Conservation (phyloP, 1,139 yeast genomes). For the Pichia sp. region DNA sequence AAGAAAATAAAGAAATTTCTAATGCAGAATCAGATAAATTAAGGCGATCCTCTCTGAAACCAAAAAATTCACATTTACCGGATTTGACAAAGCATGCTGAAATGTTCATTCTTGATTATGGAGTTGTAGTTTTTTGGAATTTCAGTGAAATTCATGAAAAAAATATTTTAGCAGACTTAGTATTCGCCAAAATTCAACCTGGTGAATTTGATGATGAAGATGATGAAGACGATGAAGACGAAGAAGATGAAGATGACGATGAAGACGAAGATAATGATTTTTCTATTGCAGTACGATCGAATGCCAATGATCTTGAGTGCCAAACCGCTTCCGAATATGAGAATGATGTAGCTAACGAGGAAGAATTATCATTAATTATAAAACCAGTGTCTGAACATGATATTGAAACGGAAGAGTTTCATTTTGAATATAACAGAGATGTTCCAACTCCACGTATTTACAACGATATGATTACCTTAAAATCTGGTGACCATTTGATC, state of each 20-base stretch:
- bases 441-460: conserved; percentile 83
- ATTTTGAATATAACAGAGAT: conserved; percentile 79
- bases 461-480: conserved; percentile 87
- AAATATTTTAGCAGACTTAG: conserved; percentile 84
- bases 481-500: conserved; percentile 88
- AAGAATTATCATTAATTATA: conserved; percentile 43
- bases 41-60: conserved; percentile 15
- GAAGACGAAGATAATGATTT: conserved; percentile 18
- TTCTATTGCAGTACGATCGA: conserved; percentile 14
- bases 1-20: not conserved
- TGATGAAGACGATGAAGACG: conserved; percentile 30
- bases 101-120: conserved; percentile 82
- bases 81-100: conserved; percentile 79
- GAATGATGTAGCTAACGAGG: conserved; percentile 10
- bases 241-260: conserved; percentile 21
- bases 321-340: conserved; percentile 22
- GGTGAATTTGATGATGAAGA: conserved; percentile 27
- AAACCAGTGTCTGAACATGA: conserved; percentile 83
- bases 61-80: conserved; percentile 25
- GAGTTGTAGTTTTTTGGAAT: conserved; percentile 96
- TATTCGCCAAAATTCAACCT: conserved; percentile 55
- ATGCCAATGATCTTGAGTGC: conserved; percentile 6
- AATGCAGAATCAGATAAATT: not conserved
- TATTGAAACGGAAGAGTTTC: conserved; percentile 91
- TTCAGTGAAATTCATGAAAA: conserved; percentile 89